Conservation (phyloP, 129 eudicot species). For the Escallonia herrerae region DNA sequence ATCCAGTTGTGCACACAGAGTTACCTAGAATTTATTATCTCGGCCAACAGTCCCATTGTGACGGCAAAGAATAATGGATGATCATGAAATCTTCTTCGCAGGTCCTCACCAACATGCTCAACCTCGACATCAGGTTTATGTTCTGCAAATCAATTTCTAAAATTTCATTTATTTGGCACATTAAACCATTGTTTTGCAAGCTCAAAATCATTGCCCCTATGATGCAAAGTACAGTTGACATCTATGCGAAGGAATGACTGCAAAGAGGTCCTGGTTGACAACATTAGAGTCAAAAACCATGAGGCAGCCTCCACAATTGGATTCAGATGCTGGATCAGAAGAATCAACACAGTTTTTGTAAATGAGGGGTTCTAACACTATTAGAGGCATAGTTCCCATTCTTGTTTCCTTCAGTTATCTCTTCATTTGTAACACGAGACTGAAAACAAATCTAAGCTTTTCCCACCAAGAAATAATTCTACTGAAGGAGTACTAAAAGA, state of each 20-base stretch:
- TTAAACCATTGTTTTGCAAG: neutral
- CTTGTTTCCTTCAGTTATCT: too few species aligned
- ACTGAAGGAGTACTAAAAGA: too few species aligned
- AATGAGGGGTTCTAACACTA: too few species aligned
- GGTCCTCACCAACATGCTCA: conserved; percentile 20
- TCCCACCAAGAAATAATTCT: too few species aligned
- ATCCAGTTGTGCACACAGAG: neutral
- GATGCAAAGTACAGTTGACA: neutral
- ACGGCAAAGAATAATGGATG: conserved; percentile 92
- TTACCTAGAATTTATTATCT: conserved; percentile 91
- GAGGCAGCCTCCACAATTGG: too few species aligned
- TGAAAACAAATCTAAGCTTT: too few species aligned
- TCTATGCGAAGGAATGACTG: neutral
- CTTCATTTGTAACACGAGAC: too few species aligned
- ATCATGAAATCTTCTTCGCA: conserved; percentile 39
- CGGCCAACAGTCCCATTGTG: conserved; percentile 83
- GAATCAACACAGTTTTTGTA: too few species aligned
- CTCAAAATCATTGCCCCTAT: neutral
- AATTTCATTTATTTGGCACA: neutral
- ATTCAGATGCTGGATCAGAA: too few species aligned
- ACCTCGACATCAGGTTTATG: conserved; percentile 28
- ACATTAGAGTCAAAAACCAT: too few species aligned
- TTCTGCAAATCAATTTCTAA: conserved; percentile 22
- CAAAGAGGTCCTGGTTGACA: too few species aligned
- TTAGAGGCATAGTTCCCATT: too few species aligned